Evolutionary conservation across 2,329 filamentous ascomycete genomes (phyloP), one percentile per base, ranked within the genome.

Genomic region (Camillea tinctor): DNA sequence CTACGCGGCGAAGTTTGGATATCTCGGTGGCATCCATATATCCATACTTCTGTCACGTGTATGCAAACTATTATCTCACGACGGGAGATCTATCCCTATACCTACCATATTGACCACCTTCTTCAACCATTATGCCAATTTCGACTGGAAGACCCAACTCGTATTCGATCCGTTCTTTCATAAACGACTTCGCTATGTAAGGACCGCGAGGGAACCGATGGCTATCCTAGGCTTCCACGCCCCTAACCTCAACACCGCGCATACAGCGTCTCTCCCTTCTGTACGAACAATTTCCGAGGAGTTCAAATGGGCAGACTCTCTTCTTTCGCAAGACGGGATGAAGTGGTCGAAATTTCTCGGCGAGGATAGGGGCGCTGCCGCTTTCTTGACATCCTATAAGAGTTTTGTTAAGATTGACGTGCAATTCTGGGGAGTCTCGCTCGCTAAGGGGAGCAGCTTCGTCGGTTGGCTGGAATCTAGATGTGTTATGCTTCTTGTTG

Each of bases 381-480:
- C 81, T 2, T 90, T 90, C 63, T 68, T 89, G 5, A 65, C 64
- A 1, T 68, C 74, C 0, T 84, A 84, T 69, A 80, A 76, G 57
- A 82, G 75, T 56, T 90, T 86, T 67, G 73, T 87, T 59, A 84
- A 83, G 66, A 80, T 90, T 55, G 83, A 88, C 59, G 78, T 85
- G 1, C 84, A 87, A 52, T 90, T 87, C 71, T 90, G 88, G 88
- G 86, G 86, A 1, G 73, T 81, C 6, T 85, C 84, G 1, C 73
- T 80, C 1, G 74, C 79, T 1, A 84, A 81, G 57, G 84, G 85
- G 1, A 82, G 80, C 20, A 75, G 77, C 13, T 80, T 88, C 53
- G 74, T 89, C 0, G 84, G 84, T 11, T 89, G 87, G 87, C 71
- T 90, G 1, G 87, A 89, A 66, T 87, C 84, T 7, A 79, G 83